Evolutionary conservation across 352 stramenopile species (phyloP), one percentile per base, ranked within the genome.

Genomic region (Phytophthora sp.): DNA sequence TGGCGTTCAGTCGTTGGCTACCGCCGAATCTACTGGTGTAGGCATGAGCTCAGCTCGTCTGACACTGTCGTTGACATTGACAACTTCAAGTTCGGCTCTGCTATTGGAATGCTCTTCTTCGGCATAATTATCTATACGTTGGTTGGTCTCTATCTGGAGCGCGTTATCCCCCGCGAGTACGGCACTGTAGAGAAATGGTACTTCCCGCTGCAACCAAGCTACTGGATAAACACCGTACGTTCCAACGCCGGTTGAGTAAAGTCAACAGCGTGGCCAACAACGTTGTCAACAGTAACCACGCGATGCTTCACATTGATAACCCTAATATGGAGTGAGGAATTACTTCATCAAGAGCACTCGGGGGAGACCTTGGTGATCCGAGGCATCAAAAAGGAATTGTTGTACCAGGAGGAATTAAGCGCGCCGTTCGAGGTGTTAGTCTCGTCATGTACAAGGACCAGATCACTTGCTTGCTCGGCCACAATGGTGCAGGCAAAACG

Each of bases 401-500:
- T 18, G 91, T 89, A 11, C 78, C 81, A 5, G 88, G 88, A 30
- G 93, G 87, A n/a, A 75, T 77, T 17, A 96, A 96, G 62, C 56
- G 72, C 8, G 94, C 93, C 1, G 93, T 98, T 38, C 71, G 94
- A 32, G 77, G 83, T 27, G 62, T 98, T 18, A 87, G 81, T 64
- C 54, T 98, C 17, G 82, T 73, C 48, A n/a, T n/a, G n/a, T n/a
- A n/a, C n/a, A n/a, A n/a, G n/a, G n/a, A n/a, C n/a, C n/a, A n/a
- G n/a, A n/a, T n/a, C n/a, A n/a, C n/a, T n/a, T n/a, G n/a, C n/a
- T n/a, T n/a, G n/a, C n/a, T n/a, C n/a, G n/a, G n/a, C 7, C 94
- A 98, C 69, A 98, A 98, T 62, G 94, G 93, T 48, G 89, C 89
- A 17, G 91, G 92, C 13, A 98, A 97, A 76, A 91, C 85, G 11